These are phyloP conservation scores for Amphirosellinia nigrospora DNA, from an alignment of 495 filamentous ascomycete genomes.

Conservation along the genomic window DNA sequence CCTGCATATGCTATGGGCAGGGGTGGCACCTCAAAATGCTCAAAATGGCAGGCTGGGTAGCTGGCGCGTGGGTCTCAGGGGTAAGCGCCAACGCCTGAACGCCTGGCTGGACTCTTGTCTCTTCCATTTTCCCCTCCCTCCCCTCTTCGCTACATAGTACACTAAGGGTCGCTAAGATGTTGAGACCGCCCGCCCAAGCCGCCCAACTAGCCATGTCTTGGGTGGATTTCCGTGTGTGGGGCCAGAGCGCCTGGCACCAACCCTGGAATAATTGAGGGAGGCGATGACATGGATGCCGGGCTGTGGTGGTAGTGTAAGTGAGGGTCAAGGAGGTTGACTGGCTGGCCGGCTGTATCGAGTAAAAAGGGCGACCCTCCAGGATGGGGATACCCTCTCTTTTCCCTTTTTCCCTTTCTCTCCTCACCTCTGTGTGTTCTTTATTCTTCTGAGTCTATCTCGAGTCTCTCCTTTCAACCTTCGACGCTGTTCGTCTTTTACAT, in stretches of 20 bases:
- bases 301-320: not conserved
- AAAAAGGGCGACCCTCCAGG: slow-evolving; percentile 12
- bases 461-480: slow-evolving; percentile 41
- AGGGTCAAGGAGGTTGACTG: slow-evolving; percentile 8
- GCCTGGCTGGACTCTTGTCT: slow-evolving; percentile 25
- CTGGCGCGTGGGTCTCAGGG: slow-evolving; percentile 36
- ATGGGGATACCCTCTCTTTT: slow-evolving; percentile 22
- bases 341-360: not conserved
- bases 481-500: slow-evolving; percentile 38
- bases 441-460: slow-evolving; percentile 40
- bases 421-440: slow-evolving; percentile 34
- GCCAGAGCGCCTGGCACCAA: not conserved
- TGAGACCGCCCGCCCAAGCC: not conserved
- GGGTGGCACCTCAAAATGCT: slow-evolving; percentile 25
- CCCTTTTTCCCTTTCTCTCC: slow-evolving; percentile 26
- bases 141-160: slow-evolving; percentile 2
- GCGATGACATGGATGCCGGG: slow-evolving; percentile 1
- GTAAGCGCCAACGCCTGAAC: slow-evolving; percentile 25
- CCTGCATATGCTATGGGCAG: slow-evolving; percentile 40
- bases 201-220: not conserved
- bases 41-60: slow-evolving; percentile 5
- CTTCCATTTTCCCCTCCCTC: slow-evolving; percentile 27
- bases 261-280: not conserved
- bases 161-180: no score
- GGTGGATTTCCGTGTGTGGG: not conserved